These are phyloP conservation scores for Leptomonas pyrrhocoris DNA, from an alignment of 208 protist species.

Conservation along the genomic window DNA sequence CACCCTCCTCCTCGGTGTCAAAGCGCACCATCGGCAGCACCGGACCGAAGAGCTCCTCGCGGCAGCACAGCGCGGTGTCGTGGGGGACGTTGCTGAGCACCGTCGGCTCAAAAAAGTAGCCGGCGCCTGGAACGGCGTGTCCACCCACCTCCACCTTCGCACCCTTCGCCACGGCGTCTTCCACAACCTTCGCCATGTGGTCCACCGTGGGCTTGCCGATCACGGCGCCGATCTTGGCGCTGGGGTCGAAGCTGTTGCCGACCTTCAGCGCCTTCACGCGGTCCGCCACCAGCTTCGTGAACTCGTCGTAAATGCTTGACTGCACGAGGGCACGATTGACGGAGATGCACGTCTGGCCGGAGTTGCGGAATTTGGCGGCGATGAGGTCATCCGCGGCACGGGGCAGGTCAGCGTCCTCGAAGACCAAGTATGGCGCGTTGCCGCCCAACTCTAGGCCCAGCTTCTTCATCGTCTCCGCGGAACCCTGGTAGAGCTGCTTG, in stretches of 20 bases:
- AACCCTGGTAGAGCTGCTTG: slow-evolving; percentile 59
- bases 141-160: slow-evolving; percentile 75
- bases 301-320: slow-evolving; percentile 57
- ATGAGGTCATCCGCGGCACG: slow-evolving; percentile 68
- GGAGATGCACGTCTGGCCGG: slow-evolving; percentile 92
- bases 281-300: slow-evolving; percentile 52
- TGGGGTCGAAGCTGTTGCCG: slow-evolving; percentile 71
- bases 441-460: slow-evolving; percentile 91
- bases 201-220: slow-evolving; percentile 52
- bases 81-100: slow-evolving; percentile 72
- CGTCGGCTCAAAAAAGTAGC: slow-evolving; percentile 89
- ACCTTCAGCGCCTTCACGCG: slow-evolving; percentile 54
- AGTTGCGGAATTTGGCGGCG: slow-evolving; percentile 76
- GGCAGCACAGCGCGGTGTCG: slow-evolving; percentile 58
- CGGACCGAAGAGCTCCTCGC: slow-evolving; percentile 92
- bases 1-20: slow-evolving; percentile 66
- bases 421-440: slow-evolving; percentile 92
- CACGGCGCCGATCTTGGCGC: slow-evolving; percentile 67
- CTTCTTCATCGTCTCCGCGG: slow-evolving; percentile 79
- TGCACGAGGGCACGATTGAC: slow-evolving; percentile 85
- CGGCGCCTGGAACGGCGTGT: slow-evolving; percentile 35
- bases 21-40: slow-evolving; percentile 82
- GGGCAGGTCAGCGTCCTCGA: slow-evolving; percentile 86
- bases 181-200: slow-evolving; percentile 50
- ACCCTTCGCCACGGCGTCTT: slow-evolving; percentile 69